These are phyloP conservation scores for Ceratobasidium sp. DNA, from an alignment of 1,284 basidiomycete genomes.

Conservation along the genomic window DNA sequence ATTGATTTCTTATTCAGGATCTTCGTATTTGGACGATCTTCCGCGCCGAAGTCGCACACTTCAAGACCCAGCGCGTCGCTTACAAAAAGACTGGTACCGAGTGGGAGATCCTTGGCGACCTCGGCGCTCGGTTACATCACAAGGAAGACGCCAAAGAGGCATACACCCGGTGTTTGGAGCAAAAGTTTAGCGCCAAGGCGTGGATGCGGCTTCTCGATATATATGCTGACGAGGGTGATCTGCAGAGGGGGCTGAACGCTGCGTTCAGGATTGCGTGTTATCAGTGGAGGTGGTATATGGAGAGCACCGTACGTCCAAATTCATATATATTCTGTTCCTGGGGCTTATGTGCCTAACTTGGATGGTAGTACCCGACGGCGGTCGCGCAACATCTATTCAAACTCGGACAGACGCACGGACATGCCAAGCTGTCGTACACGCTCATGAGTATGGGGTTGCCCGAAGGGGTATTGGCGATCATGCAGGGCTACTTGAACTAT, in stretches of 20 bases:
- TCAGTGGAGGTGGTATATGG: conserved; percentile 72
- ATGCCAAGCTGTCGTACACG: conserved; percentile 94
- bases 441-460: conserved; percentile 93
- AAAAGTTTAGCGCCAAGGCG: conserved; percentile 90
- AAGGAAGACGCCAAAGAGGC: conserved; percentile 98
- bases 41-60: conserved; percentile 98
- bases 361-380: conserved; percentile 83
- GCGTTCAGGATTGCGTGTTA: conserved; percentile 94
- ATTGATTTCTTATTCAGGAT: conserved; percentile 69
- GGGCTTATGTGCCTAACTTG: neutral
- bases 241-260: conserved; percentile 89
- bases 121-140: conserved; percentile 92
- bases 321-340: conserved; percentile 27
- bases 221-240: conserved; percentile 94
- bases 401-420: conserved; percentile 92
- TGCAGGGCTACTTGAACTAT: conserved; percentile 85
- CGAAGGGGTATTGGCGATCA: conserved; percentile 84
- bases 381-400: conserved; percentile 93
- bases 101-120: conserved; percentile 98
- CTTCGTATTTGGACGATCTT: conserved; percentile 99
- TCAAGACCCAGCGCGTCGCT: conserved; percentile 96
- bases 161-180: conserved; percentile 92
- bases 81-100: conserved; percentile 97
- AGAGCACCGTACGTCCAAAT: conserved; percentile 74
- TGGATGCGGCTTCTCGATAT: conserved; percentile 93